Base-by-base conservation (phyloP, 306 rosid species). In the Rosa chinensis region DNA sequence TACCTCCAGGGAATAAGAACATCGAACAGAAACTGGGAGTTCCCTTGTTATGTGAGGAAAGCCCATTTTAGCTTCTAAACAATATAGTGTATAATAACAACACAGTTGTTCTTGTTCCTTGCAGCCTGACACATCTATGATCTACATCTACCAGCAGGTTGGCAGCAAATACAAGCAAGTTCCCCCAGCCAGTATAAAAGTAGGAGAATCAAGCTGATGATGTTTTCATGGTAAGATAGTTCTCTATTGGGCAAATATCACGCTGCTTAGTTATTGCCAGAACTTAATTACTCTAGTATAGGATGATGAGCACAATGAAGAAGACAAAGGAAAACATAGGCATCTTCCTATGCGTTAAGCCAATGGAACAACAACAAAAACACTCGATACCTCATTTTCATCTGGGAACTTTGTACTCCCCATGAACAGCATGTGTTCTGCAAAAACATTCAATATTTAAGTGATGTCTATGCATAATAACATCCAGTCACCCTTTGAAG, bases 351-450 rank as follows among this genome's bases (percentile, higher is more conserved):
- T 12, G 16, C 2, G 4, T 10, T 47, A 10, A 47, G 50, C 13
- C 9, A 10, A 52, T 52, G 58, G 58, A 56, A 58, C 25, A 58
- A 58, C 14, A 17, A 20, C 35, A 48, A 69, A 47, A 17, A 72
- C 28, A 78, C 73, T 50, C 84, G 20, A 47, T 35, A 94, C 99
- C 96, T 94, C 99, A 81, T 94, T 94, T 89, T 94, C 99, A 84
- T 94, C 99, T 8, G 99, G 93, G 88, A 88, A 94, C 42, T 83
- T 93, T 25, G 77, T 83, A 84, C 99, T 94, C 86, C 99, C 99
- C 99, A 94, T 94, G 91, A 94, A 92, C 77, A 94, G 99, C 99
- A 94, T 94, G 85, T 94, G 99, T 80, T 94, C 99, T 94, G 89
- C 87, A 92, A 78, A 45, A 82, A 82, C 37, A 83, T 16, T 23